phyloP scores from a whole-genome alignment of 495 filamentous ascomycete species.

The Neurospora sp. region DNA sequence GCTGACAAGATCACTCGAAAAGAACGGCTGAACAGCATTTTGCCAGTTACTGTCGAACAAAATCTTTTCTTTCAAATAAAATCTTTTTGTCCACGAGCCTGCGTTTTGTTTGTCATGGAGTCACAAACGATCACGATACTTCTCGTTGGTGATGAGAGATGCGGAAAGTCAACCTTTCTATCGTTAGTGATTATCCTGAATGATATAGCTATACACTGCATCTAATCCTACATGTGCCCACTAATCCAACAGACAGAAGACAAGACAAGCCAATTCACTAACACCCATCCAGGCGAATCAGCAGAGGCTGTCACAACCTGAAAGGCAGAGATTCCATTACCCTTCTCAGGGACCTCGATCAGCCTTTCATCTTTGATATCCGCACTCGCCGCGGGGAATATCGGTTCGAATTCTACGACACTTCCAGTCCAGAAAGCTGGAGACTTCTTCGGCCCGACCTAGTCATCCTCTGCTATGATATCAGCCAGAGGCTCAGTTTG shows the following conservation, averaged over 20 bases:
- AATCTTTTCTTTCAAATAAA: background rate
- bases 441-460: slow-evolving; percentile 60
- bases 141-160: slow-evolving; percentile 67
- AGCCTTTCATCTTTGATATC: slow-evolving; percentile 77
- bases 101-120: slow-evolving; percentile 23
- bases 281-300: slow-evolving; percentile 35
- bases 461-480: slow-evolving; percentile 72
- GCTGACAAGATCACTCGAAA: background rate
- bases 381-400: slow-evolving; percentile 50
- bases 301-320: slow-evolving; percentile 30
- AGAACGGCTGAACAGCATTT: background rate
- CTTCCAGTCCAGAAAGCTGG: slow-evolving; percentile 65
- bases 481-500: slow-evolving; percentile 56
- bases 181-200: slow-evolving; percentile 50
- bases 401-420: slow-evolving; percentile 72
- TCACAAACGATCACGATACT: slow-evolving; percentile 54
- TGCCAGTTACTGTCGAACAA: background rate
- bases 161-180: slow-evolving; percentile 82
- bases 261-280: background rate
- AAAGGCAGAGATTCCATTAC: slow-evolving; percentile 32
- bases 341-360: slow-evolving; percentile 63
- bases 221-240: background rate
- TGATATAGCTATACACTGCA: background rate
- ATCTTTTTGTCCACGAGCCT: too few relatives aligned
- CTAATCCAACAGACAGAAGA: background rate